phyloP scores from a whole-genome alignment of 2,329 filamentous ascomycete genomes.

The Ceratocystis harringtonii region DNA sequence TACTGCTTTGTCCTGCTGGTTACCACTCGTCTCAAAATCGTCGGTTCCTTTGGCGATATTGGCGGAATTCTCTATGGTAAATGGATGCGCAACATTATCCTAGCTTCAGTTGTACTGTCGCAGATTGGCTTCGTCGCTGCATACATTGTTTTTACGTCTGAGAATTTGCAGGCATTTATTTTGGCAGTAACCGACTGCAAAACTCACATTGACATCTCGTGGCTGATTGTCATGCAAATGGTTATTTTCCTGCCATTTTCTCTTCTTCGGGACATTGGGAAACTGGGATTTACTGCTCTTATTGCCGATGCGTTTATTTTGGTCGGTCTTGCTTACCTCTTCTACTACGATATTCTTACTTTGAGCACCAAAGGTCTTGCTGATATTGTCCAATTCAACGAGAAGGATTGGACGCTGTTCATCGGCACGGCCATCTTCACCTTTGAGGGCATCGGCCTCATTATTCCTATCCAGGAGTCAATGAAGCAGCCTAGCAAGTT shows the following conservation, averaged over 20 bases:
- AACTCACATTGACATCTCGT: constrained; percentile 71
- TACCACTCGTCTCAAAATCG: constrained; percentile 66
- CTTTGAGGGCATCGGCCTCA: constrained; percentile 91
- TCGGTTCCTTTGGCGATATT: constrained; percentile 96
- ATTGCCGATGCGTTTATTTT: constrained; percentile 91
- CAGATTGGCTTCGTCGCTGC: constrained; percentile 91
- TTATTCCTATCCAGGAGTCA: constrained; percentile 95
- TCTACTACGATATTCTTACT: constrained; percentile 86
- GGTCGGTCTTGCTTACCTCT: constrained; percentile 79
- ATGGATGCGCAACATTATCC: constrained; percentile 76
- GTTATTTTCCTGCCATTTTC: constrained; percentile 89
- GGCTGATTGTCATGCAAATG: constrained; percentile 88
- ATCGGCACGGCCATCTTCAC: constrained; percentile 99
- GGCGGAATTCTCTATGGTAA: constrained; percentile 81
- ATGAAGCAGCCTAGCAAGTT: constrained; percentile 90
- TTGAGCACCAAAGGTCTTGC: constrained; percentile 60
- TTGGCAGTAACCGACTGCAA: constrained; percentile 79
- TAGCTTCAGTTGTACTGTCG: constrained; percentile 83
- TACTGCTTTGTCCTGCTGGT: constrained; percentile 95
- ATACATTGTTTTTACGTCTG: constrained; percentile 92
- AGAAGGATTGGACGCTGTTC: constrained; percentile 86
- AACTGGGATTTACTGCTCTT: constrained; percentile 87
- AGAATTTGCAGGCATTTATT: constrained; percentile 91
- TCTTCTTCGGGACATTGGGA: constrained; percentile 88
- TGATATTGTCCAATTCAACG: constrained; percentile 83